Evolutionary conservation across 306 rosid genomes (phyloP), one percentile per base, ranked within the genome.

Genomic region (Prunus padus): DNA sequence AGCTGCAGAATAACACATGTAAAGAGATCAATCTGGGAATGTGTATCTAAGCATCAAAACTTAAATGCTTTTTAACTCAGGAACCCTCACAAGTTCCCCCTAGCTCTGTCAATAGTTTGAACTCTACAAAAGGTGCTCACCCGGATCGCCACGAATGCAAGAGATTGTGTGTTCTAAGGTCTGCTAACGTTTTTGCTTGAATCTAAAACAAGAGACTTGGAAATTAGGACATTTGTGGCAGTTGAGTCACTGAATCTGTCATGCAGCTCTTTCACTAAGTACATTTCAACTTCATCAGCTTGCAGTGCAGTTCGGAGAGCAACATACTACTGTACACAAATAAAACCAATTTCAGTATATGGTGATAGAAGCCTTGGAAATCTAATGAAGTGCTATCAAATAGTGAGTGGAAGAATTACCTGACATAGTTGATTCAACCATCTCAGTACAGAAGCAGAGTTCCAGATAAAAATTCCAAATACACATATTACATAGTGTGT

Each of bases 171-270:
- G 67, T 72, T 71, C n/a, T 76, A 42, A 90, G 84, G 73, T 86
- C 90, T 56, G 84, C 89, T 77, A 92, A 69, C 30, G 91, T 86
- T 80, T 89, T 75, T 86, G 72, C 84, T 20, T 56, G 88, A 82
- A 49, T 84, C 88, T 64, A 78, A 40, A 18, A 68, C 78, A 61
- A 47, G 8, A 0, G 80, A 63, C 56, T 74, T 69, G 42, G 75
- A 10, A 46, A 52, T 44, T 10, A 14, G 30, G 60, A 26, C 46
- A 49, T 69, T 54, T 63, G 83, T 66, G 12, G 79, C 76, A 57
- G 67, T 67, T 47, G 78, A 63, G 61, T 82, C 77, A 80, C 73
- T 45, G 62, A 80, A 25, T 30, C 69, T 77, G 51, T 64, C 79
- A 18, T 67, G 82, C 20, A 69, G 80, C 64, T 90, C 85, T 63